Evolutionary conservation across 306 rosid species (phyloP).

Genomic region (Bauhinia variegata): DNA sequence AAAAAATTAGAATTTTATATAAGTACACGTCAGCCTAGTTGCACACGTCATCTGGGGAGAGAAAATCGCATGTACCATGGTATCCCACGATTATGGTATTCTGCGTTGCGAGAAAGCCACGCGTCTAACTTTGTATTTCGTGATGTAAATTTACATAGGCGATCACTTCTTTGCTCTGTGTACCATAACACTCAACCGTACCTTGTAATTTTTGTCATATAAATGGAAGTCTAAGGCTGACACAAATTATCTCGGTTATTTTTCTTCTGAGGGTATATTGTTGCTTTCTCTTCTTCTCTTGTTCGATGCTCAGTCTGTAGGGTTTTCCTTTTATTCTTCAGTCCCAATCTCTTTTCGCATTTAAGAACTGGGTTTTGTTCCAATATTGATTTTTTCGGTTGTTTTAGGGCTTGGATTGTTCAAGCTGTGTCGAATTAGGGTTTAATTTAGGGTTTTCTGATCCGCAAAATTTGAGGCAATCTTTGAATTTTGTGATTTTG

Average conservation of each 20-base stretch:
- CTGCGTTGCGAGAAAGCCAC: too few species aligned
- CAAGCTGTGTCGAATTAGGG: neutral
- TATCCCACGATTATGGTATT: too few species aligned
- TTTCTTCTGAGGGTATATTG: constrained; percentile 1
- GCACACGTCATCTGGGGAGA: too few species aligned
- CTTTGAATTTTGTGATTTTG: neutral
- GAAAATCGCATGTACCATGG: too few species aligned
- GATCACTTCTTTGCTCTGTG: too few species aligned
- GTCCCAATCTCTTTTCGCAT: constrained; percentile 12
- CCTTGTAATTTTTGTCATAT: neutral
- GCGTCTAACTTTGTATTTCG: too few species aligned
- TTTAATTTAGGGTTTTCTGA: constrained; percentile 10
- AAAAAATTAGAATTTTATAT: too few species aligned
- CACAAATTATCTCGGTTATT: neutral
- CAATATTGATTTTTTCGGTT: neutral
- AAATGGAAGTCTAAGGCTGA: neutral
- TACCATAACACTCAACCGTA: too few species aligned
- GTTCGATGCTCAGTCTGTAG: constrained; percentile 14
- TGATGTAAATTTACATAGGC: too few species aligned
- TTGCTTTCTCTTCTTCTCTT: neutral
- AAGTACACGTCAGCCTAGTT: too few species aligned
- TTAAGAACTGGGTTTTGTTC: neutral
- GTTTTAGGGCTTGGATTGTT: neutral
- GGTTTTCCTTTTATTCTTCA: neutral
- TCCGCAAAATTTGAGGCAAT: neutral